Evolutionary conservation across 441 rosid genomes (phyloP), one percentile per base, ranked within the genome.

Genomic region (Rhodomyrtus psidioides): DNA sequence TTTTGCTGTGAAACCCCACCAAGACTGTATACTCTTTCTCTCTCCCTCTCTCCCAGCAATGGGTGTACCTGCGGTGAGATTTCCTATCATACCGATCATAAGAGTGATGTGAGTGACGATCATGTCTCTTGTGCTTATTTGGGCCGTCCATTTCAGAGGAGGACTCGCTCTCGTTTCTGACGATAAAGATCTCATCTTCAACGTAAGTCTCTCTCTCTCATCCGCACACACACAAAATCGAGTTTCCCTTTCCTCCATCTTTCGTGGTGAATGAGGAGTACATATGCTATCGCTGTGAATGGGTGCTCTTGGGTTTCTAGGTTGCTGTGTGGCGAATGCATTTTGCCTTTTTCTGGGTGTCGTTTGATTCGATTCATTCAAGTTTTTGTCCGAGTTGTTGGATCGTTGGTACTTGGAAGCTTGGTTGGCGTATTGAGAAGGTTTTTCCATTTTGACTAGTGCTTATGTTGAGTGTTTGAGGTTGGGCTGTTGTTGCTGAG

Each of bases 181-280:
- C 21, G 92, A 94, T 91, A 97, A 96, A 88, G 96, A 95, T 94
- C 98, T 94, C 91, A 96, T 97, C 92, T 97, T 97, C 85, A 97
- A 97, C 85, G 99, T 95, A 92, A 83, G 46, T 55, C 6, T 82
- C 23, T 62, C 27, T 74, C 1, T 16, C 27, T 2, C 24, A 34
- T 5, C 14, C 76, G 5, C n/a, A n/a, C 46, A 34, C 46, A 5
- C 0, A 9, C 42, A 34, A 19, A 65, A 10, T 26, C 34, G 76
- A 21, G 17, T 65, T 65, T 65, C 7, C 76, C 76, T 34, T 19
- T 65, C 26, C 26, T 23, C 26, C 76, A 65, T 65, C 76, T 34
- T 65, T 42, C 14, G 26, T 65, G 76, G 44, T 34, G 49, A 65
- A 9, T 21, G 76, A 65, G 76, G 76, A 65, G 76, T 65, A 14